Evolutionary conservation across 1,284 basidiomycete species (phyloP), one percentile per base, ranked within the genome.

Genomic region (Ustilago curta): DNA sequence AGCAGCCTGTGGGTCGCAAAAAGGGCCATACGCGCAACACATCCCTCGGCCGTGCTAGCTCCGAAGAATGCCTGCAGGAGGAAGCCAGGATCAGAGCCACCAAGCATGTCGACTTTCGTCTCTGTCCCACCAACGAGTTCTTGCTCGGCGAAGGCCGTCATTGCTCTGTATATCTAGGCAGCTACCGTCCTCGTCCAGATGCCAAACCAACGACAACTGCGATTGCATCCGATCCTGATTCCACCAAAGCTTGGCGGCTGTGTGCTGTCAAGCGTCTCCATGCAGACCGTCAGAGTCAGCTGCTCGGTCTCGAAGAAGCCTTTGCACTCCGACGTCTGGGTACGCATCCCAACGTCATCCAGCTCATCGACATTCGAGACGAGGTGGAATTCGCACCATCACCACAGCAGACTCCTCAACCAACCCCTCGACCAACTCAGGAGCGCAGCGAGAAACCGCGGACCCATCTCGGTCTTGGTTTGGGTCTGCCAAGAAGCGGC

Each of bases 251-350:
- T 31, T 84, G 82, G 82, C 52, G 70, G 27, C 69, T 84, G 3
- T 84, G 83, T 52, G 83, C 83, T n/a, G 63, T 83, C 54, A 84
- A 84, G 44, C 76, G 83, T 9, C 65, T 83, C 2, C 80, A 84
- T 48, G 70, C 79, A 1, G 82, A 84, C 47, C 76, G 76, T n/a
- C 77, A 81, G 42, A 76, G 74, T 12, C 81, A 84, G 55, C 60
- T 83, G 16, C 69, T 83, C 0, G 83, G 82, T 5, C 65, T 84
- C 4, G 82, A 83, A 42, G 83, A 84, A 63, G 83, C 76, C 1
- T 84, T 83, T 62, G 82, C 82, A 4, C 65, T 84, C 19, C 69
- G 83, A 21, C 64, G 80, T 23, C 65, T 84, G 7, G 83, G 83
- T 2, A 43, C 53, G 8, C 82, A 84, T 69, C 80, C 81, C 8